Conservation (phyloP, 495 filamentous ascomycete genomes). For the Penicillium diatomitis region DNA sequence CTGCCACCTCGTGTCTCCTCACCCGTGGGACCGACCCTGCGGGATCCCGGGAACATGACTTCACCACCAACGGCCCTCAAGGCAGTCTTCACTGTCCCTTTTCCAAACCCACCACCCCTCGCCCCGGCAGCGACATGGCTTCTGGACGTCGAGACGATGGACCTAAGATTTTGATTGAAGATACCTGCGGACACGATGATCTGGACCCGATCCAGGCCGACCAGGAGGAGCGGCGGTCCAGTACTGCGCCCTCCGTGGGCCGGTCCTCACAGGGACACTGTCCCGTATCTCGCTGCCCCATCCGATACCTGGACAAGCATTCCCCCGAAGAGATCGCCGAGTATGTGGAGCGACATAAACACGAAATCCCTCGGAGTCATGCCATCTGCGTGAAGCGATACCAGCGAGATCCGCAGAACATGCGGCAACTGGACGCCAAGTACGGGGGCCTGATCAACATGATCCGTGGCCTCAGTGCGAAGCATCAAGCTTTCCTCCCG, state of each 20-base stretch:
- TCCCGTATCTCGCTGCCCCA: slow-evolving; percentile 79
- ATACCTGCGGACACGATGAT: slow-evolving; percentile 28
- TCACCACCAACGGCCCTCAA: slow-evolving; percentile 36
- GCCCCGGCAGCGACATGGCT: slow-evolving; percentile 18
- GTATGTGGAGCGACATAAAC: slow-evolving; percentile 87
- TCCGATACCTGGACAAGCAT: slow-evolving; percentile 80
- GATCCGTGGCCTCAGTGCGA: slow-evolving; percentile 75
- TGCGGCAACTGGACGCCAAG: slow-evolving; percentile 79
- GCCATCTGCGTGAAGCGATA: slow-evolving; percentile 83
- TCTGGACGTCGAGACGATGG: slow-evolving; percentile 18
- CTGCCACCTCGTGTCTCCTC: slow-evolving; percentile 29
- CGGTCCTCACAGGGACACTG: slow-evolving; percentile 51
- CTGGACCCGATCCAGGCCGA: slow-evolving; percentile 41
- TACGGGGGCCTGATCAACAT: slow-evolving; percentile 84
- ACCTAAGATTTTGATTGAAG: slow-evolving; percentile 17
- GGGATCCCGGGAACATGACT: slow-evolving; percentile 33
- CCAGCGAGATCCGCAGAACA: slow-evolving; percentile 71
- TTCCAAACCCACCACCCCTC: slow-evolving; percentile 25
- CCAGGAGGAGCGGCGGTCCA: slow-evolving; percentile 28
- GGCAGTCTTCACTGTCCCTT: slow-evolving; percentile 40
- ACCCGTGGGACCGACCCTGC: slow-evolving; percentile 28
- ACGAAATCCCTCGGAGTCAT: slow-evolving; percentile 83
- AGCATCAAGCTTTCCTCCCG: slow-evolving; percentile 75
- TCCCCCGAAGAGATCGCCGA: slow-evolving; percentile 82
- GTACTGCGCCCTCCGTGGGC: slow-evolving; percentile 35